Evolutionary conservation across 108 stramenopile genomes (phyloP).

Genomic region (Phaeodactylum tricornutum): DNA sequence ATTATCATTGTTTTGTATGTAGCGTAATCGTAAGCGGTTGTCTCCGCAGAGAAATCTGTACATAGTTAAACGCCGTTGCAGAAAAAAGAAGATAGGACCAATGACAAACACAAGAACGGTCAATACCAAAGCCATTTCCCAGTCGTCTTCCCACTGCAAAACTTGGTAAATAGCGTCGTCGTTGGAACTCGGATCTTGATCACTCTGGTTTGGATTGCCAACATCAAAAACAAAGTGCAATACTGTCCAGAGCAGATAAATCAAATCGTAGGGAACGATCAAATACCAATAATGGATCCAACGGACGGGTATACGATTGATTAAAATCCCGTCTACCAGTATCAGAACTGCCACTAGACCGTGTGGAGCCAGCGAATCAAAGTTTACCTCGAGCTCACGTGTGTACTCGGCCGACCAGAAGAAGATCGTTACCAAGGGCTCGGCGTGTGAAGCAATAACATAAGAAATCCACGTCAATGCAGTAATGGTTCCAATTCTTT

Average conservation of each 20-base stretch:
- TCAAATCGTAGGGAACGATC: background rate
- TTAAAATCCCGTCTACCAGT: background rate
- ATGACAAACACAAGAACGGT: no score
- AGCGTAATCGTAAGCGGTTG: no score
- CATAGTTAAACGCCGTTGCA: no score
- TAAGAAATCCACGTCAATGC: constrained; percentile 1
- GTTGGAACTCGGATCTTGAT: background rate
- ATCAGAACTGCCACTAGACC: background rate
- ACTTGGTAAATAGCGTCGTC: background rate
- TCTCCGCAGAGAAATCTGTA: no score
- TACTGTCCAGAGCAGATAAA: constrained; percentile 3
- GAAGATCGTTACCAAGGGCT: background rate
- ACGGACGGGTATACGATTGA: constrained; percentile 10
- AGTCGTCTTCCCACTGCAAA: background rate
- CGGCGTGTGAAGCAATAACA: background rate
- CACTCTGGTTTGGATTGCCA: background rate
- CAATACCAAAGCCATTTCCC: no score
- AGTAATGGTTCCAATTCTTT: background rate
- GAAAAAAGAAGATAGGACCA: no score
- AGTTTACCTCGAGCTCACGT: background rate
- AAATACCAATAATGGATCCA: constrained; percentile 5
- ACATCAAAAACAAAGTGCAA: background rate
- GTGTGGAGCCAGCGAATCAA: background rate
- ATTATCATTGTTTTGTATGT: no score
- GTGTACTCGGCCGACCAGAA: background rate